Conservation (phyloP, 2,329 filamentous ascomycete species). For the Phaeosphaeriaceae sp. region DNA sequence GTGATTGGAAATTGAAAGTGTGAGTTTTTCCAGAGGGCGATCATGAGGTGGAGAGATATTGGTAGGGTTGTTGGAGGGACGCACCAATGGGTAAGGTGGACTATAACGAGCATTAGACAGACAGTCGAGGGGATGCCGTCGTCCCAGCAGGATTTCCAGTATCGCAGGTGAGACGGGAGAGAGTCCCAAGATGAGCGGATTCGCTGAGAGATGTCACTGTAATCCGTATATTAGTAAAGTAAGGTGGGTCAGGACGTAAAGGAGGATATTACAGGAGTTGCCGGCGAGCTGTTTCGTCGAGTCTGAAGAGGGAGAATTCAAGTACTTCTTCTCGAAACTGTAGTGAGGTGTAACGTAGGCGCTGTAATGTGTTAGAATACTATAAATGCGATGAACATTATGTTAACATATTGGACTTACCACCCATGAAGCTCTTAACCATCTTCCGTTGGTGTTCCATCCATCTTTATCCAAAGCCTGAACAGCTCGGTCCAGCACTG, state of each 20-base stretch:
- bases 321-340: conserved; percentile 43
- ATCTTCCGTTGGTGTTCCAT: conserved; percentile 49
- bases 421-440: conserved; percentile 37
- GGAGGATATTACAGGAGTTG: conserved; percentile 27
- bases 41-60: too few relatives aligned
- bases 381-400: not conserved
- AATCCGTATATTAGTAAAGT: not conserved
- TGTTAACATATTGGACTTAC: conserved; percentile 3
- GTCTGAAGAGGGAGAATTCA: conserved; percentile 32
- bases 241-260: not conserved
- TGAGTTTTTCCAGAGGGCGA: too few relatives aligned
- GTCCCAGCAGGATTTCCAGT: conserved; percentile 39
- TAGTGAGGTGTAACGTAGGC: conserved; percentile 31
- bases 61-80: too few relatives aligned
- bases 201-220: conserved; percentile 37
- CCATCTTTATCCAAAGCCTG: conserved; percentile 31
- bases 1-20: too few relatives aligned
- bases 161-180: conserved; percentile 37
- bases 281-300: conserved; percentile 24
- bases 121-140: conserved; percentile 29
- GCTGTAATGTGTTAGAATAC: conserved; percentile 12
- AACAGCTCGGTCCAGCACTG: conserved; percentile 21
- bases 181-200: conserved; percentile 34
- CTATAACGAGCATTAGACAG: conserved; percentile 44
- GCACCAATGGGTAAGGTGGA: conserved; percentile 37